phyloP scores from a whole-genome alignment of 352 stramenopile species.

The Phytopythium boreale region DNA sequence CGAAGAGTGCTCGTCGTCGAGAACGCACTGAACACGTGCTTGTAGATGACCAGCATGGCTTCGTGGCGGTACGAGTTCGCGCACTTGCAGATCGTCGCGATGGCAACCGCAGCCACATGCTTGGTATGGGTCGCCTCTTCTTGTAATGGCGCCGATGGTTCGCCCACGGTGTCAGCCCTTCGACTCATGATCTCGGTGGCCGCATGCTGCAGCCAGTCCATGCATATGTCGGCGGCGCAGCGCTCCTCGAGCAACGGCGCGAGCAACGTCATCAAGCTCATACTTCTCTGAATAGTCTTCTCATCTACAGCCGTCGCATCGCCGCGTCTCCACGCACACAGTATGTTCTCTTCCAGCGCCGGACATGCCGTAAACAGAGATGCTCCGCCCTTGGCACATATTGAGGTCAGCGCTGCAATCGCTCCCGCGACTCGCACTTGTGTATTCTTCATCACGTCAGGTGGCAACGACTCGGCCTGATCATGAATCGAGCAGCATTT shows the following conservation, averaged over 20 bases:
- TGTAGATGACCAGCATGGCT: slow-evolving; percentile 53
- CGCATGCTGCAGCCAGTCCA: slow-evolving; percentile 47
- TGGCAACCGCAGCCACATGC: slow-evolving; percentile 30
- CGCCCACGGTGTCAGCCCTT: slow-evolving; percentile 2
- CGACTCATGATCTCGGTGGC: slow-evolving; percentile 21
- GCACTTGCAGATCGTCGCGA: slow-evolving; percentile 46
- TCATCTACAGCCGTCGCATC: slow-evolving; percentile 16
- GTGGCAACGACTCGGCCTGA: slow-evolving; percentile 3
- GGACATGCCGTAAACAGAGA: slow-evolving; percentile 33
- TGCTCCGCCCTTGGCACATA: slow-evolving; percentile 31
- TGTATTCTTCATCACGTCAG: slow-evolving; percentile 27
- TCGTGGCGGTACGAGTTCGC: slow-evolving; percentile 21
- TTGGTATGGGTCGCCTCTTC: slow-evolving; percentile 19
- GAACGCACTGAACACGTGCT: slow-evolving; percentile 40
- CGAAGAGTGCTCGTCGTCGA: not conserved
- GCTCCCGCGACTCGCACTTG: slow-evolving; percentile 43
- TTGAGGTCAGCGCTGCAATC: slow-evolving; percentile 30
- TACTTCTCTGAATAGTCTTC: slow-evolving; percentile 41
- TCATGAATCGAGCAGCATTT: slow-evolving; percentile 8
- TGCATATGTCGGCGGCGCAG: slow-evolving; percentile 21
- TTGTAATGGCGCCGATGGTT: not conserved
- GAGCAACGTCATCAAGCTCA: slow-evolving; percentile 46
- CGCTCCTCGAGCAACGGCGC: slow-evolving; percentile 23
- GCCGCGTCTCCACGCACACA: slow-evolving; percentile 25
- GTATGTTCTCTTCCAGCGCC: slow-evolving; percentile 31